phyloP scores from a whole-genome alignment of 352 stramenopile genomes.

The Phytophthora chlamydospora region DNA sequence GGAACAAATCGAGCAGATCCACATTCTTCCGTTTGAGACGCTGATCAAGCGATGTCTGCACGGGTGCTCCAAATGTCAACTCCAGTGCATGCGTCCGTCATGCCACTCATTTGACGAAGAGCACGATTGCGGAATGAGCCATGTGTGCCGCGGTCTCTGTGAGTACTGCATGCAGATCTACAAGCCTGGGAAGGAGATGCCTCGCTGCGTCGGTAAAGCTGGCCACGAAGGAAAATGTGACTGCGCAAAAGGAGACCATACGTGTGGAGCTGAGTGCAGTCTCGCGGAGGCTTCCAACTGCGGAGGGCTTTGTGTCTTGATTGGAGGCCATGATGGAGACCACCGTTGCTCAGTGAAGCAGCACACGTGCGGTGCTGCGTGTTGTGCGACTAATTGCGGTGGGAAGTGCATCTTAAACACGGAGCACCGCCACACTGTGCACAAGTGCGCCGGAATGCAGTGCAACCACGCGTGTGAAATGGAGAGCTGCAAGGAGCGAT shows the following conservation, averaged over 20 bases:
- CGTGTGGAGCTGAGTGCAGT: conserved; percentile 36
- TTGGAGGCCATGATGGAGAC: conserved; percentile 30
- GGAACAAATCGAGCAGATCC: conserved; percentile 31
- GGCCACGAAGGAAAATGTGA: conserved; percentile 49
- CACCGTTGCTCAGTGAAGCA: conserved; percentile 46
- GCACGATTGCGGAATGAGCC: conserved; percentile 52
- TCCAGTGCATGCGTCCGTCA: conserved; percentile 44
- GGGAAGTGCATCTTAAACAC: conserved; percentile 39
- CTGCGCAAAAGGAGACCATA: conserved; percentile 46
- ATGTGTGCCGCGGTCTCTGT: conserved; percentile 42
- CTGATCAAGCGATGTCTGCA: conserved; percentile 43
- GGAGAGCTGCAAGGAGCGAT: conserved; percentile 37
- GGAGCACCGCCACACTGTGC: conserved; percentile 35
- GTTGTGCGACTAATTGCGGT: conserved; percentile 37
- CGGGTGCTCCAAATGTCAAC: conserved; percentile 38
- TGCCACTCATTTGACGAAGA: conserved; percentile 34
- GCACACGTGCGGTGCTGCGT: conserved; percentile 39
- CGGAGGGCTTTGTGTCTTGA: conserved; percentile 31
- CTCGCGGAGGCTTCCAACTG: conserved; percentile 42
- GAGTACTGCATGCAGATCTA: conserved; percentile 37
- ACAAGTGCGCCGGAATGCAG: conserved; percentile 42
- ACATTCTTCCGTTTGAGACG: conserved; percentile 31
- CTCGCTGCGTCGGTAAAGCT: conserved; percentile 34
- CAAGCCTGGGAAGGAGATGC: conserved; percentile 25
- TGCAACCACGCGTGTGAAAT: conserved; percentile 46